Evolutionary conservation across 2,329 filamentous ascomycete genomes (phyloP).

Genomic region (Penicillium verrucosum): DNA sequence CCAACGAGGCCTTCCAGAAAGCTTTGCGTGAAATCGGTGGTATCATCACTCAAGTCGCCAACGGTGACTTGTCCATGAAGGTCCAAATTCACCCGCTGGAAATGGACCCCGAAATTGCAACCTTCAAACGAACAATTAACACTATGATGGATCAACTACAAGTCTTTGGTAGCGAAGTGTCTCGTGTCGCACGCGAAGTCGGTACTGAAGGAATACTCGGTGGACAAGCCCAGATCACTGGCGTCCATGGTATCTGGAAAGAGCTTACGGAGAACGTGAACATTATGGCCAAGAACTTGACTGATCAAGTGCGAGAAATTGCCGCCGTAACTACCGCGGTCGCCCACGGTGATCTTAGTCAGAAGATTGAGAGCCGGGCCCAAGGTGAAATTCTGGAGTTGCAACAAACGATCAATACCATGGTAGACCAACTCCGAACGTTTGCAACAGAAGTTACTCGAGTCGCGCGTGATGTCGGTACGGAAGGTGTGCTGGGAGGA

Average conservation of each 20-base stretch:
- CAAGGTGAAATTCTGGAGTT: constrained; percentile 78
- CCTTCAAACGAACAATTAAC: constrained; percentile 97
- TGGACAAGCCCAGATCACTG: constrained; percentile 88
- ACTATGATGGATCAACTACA: constrained; percentile 99
- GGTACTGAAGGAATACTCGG: constrained; percentile 92
- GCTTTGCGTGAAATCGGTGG: constrained; percentile 93
- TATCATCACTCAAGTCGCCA: constrained; percentile 93
- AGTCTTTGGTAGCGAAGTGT: constrained; percentile 94
- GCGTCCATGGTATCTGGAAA: constrained; percentile 96
- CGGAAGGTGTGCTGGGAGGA: constrained; percentile 76
- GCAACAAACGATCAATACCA: constrained; percentile 84
- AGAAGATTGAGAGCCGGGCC: constrained; percentile 78
- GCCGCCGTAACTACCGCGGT: constrained; percentile 80
- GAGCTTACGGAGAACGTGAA: constrained; percentile 90
- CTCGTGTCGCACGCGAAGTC: constrained; percentile 88
- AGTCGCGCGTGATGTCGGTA: constrained; percentile 79
- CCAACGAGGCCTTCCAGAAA: constrained; percentile 98
- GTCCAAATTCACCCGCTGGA: constrained; percentile 93
- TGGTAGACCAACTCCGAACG: constrained; percentile 80
- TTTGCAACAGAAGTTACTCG: constrained; percentile 82
- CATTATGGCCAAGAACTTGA: constrained; percentile 79
- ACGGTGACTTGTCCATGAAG: constrained; percentile 93
- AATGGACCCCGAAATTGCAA: constrained; percentile 97
- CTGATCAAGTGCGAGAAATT: constrained; percentile 81
- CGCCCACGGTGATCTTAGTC: constrained; percentile 75